These are phyloP conservation scores for Biancaea sappan DNA, from an alignment of 306 rosid species.

Conservation along the genomic window DNA sequence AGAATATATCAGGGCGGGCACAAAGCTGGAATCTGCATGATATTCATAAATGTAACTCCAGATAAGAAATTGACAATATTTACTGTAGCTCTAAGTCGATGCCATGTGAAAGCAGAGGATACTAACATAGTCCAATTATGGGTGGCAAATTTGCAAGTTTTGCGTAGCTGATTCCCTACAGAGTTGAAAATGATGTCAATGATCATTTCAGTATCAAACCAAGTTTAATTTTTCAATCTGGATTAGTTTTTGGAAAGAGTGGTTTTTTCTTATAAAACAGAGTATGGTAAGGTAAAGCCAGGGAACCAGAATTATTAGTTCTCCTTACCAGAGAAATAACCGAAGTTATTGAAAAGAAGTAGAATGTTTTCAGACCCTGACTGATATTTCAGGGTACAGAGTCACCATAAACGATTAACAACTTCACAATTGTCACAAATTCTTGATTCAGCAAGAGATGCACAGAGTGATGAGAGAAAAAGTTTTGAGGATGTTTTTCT, in stretches of 20 bases:
- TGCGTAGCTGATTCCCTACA: constrained; percentile 97
- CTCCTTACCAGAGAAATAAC: too few relatives aligned
- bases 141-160: constrained; percentile 97
- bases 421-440: too few relatives aligned
- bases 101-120: background rate
- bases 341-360: background rate
- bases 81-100: background rate
- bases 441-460: background rate
- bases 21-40: constrained; percentile 90
- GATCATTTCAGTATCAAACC: background rate
- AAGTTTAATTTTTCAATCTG: background rate
- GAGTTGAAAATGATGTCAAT: background rate
- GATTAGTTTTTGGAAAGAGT: background rate
- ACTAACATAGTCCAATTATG: constrained; percentile 86
- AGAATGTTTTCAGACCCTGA: background rate
- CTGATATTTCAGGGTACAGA: background rate
- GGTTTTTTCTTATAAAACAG: background rate
- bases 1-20: constrained; percentile 89
- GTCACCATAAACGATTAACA: background rate
- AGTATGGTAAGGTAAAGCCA: background rate
- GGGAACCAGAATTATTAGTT: background rate
- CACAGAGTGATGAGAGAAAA: background rate
- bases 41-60: background rate
- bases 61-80: background rate
- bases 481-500: background rate